These are phyloP conservation scores for Phialocephala subalpina DNA, from an alignment of 2,329 filamentous ascomycete species.

Conservation along the genomic window DNA sequence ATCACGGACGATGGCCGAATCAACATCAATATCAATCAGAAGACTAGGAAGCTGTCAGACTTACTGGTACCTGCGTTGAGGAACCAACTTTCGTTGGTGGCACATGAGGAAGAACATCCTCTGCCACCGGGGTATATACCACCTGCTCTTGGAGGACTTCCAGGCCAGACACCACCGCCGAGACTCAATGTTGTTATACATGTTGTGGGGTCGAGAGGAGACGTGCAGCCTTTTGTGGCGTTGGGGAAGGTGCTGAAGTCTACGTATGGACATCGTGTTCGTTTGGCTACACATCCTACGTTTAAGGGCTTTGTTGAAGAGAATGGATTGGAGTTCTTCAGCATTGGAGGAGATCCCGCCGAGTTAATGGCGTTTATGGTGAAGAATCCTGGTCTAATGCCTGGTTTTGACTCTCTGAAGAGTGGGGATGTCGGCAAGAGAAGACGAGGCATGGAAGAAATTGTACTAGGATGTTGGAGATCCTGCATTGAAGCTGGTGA, in stretches of 20 bases:
- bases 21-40: constrained; percentile 81
- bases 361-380: constrained; percentile 92
- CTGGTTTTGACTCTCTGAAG: constrained; percentile 77
- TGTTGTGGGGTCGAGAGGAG: constrained; percentile 77
- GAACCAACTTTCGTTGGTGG: constrained; percentile 54
- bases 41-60: constrained; percentile 69
- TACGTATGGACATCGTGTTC: constrained; percentile 74
- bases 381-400: constrained; percentile 87
- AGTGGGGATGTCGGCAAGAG: constrained; percentile 80
- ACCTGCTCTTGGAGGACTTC: constrained; percentile 72
- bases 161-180: constrained; percentile 64
- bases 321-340: constrained; percentile 78
- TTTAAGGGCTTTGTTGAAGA: constrained; percentile 75
- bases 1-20: constrained; percentile 78
- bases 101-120: constrained; percentile 55
- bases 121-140: constrained; percentile 77
- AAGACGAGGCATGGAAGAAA: constrained; percentile 77
- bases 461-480: constrained; percentile 86
- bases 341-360: constrained; percentile 77
- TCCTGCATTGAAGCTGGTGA: constrained; percentile 84
- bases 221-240: constrained; percentile 80
- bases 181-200: constrained; percentile 76
- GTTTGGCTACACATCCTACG: constrained; percentile 75
- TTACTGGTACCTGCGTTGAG: constrained; percentile 71
- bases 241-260: constrained; percentile 71